Evolutionary conservation across 2,329 filamentous ascomycete genomes (phyloP).

Genomic region (Sporothrix brasiliensis): DNA sequence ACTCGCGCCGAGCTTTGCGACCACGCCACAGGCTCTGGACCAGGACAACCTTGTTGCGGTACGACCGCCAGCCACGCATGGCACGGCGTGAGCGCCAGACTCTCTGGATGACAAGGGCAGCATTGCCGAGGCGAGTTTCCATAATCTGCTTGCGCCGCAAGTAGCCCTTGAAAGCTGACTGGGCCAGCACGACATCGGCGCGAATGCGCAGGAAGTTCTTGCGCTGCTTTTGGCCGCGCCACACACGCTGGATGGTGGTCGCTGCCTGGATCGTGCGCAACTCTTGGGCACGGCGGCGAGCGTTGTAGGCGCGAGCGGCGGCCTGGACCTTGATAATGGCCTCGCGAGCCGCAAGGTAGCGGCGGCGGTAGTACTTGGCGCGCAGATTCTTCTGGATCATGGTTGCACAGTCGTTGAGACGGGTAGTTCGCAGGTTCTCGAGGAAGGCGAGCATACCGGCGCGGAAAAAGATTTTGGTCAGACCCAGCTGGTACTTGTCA

Average conservation of each 20-base stretch:
- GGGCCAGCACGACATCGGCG: constrained; percentile 81
- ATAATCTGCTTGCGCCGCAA: constrained; percentile 87
- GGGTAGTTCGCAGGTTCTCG: constrained; percentile 87
- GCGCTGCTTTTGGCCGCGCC: constrained; percentile 88
- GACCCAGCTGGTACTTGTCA: constrained; percentile 95
- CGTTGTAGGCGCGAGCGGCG: constrained; percentile 73
- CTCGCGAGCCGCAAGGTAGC: constrained; percentile 83
- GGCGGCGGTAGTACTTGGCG: constrained; percentile 91
- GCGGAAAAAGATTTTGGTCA: constrained; percentile 99
- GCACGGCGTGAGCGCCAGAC: constrained; percentile 82
- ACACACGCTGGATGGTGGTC: constrained; percentile 91
- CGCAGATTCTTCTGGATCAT: constrained; percentile 99
- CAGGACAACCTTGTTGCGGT: constrained; percentile 84
- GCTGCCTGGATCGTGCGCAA: constrained; percentile 82
- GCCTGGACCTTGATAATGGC: constrained; percentile 82
- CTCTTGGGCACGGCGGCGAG: constrained; percentile 76
- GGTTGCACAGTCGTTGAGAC: constrained; percentile 89
- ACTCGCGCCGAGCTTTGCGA: constrained; percentile 74
- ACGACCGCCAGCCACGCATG: constrained; percentile 79
- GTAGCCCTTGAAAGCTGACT: constrained; percentile 89
- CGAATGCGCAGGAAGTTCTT: constrained; percentile 78
- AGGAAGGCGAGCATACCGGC: constrained; percentile 98
- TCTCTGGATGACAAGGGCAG: constrained; percentile 85
- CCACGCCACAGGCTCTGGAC: constrained; percentile 94
- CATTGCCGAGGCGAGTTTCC: constrained; percentile 91